Evolutionary conservation across 176 grass and related monocot genomes (phyloP).

Genomic region (Bonia amplexicaulis): DNA sequence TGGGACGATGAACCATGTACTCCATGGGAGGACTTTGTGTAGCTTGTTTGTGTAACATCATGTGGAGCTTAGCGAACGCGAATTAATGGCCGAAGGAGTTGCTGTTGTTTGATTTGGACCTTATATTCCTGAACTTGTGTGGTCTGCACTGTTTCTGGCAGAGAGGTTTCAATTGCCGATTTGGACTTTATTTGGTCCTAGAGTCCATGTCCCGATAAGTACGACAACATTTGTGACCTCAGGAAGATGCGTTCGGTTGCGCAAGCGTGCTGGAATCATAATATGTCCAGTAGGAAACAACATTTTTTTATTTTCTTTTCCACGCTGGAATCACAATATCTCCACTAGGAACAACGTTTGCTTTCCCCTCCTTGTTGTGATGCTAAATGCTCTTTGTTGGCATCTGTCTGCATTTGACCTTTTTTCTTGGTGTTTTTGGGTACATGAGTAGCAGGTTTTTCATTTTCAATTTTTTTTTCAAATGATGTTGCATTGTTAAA

Average conservation of each 20-base stretch:
- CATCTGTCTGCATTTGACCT: background rate
- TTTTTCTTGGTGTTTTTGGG: background rate
- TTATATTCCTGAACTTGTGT: slow-evolving; percentile 11
- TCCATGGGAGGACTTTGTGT: background rate
- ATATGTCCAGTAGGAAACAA: slow-evolving; percentile 20
- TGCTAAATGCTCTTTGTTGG: slow-evolving; percentile 8
- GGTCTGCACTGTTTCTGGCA: slow-evolving; percentile 12
- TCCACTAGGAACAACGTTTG: slow-evolving; percentile 9
- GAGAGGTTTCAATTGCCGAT: slow-evolving; percentile 9
- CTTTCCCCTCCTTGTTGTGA: background rate
- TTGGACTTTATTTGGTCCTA: slow-evolving; percentile 11
- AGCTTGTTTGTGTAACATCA: background rate
- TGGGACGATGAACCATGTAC: slow-evolving; percentile 2
- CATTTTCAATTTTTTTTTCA: background rate
- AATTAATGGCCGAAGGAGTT: slow-evolving; percentile 25
- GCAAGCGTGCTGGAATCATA: background rate
- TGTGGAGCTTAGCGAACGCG: background rate
- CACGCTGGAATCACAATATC: background rate
- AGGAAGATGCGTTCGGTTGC: background rate
- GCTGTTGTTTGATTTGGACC: slow-evolving; percentile 22
- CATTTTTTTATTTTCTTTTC: background rate
- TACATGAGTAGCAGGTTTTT: background rate
- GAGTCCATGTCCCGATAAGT: slow-evolving; percentile 18
- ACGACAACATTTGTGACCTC: slow-evolving; percentile 1
- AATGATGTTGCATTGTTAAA: background rate